Evolutionary conservation across 257 asterid species (phyloP).

Genomic region (Ballota nigra): DNA sequence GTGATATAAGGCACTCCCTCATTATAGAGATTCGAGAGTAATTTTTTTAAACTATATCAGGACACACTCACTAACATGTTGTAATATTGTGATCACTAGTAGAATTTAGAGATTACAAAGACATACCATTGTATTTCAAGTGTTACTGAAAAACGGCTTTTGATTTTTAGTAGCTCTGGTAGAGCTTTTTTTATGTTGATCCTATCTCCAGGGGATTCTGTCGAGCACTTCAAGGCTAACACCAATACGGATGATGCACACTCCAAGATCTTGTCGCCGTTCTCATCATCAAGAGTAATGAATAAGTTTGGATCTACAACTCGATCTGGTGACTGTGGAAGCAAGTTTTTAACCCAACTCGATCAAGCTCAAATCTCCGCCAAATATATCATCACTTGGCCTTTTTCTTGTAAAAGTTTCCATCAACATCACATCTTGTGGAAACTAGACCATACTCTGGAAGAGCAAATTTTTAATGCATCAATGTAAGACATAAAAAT

Average conservation of each 20-base stretch:
- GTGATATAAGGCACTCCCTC: too few species aligned
- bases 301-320: conserved; percentile 23
- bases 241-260: conserved; percentile 1
- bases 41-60: too few species aligned
- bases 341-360: conserved; percentile 22
- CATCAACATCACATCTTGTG: conserved; percentile 25
- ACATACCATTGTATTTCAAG: neutral
- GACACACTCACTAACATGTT: too few species aligned
- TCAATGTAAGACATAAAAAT: too few species aligned
- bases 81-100: too few species aligned
- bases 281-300: neutral
- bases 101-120: neutral
- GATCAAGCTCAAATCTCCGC: conserved; percentile 23
- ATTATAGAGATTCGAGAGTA: too few species aligned
- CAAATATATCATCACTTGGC: conserved; percentile 26
- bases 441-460: conserved; percentile 21
- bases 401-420: conserved; percentile 27
- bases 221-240: neutral
- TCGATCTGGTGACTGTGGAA: neutral
- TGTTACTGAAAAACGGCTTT: neutral
- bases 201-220: neutral
- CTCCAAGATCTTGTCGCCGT: neutral
- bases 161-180: neutral
- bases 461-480: too few species aligned
- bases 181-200: neutral